Evolutionary conservation across 2,329 filamentous ascomycete genomes (phyloP).

Genomic region (Phialophora chinensis): DNA sequence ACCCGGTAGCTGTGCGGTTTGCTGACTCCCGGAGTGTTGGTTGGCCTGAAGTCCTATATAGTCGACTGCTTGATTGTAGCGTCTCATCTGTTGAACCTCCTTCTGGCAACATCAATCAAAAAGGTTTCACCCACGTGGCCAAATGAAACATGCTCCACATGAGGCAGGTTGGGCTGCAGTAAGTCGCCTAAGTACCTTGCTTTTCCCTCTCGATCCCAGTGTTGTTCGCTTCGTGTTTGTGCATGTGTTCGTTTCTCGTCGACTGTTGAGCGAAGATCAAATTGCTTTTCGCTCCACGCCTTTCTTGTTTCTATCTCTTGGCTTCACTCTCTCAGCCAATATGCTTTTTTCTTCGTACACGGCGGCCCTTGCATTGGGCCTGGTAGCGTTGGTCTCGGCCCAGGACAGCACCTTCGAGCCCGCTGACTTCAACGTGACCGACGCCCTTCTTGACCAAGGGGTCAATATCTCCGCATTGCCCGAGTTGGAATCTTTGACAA

Average conservation of each 20-base stretch:
- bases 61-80: background rate
- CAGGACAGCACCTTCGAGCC: slow-evolving; percentile 26
- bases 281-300: background rate
- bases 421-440: slow-evolving; percentile 29
- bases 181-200: slow-evolving; percentile 5
- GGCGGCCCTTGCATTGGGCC: slow-evolving; percentile 15
- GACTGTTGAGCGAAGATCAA: background rate
- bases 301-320: slow-evolving; percentile 2
- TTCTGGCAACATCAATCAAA: slow-evolving; percentile 1
- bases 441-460: slow-evolving; percentile 28
- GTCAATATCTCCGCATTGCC: slow-evolving; percentile 26
- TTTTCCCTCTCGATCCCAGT: slow-evolving; percentile 1
- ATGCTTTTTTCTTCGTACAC: slow-evolving; percentile 22
- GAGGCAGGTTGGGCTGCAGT: background rate
- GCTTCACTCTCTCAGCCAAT: slow-evolving; percentile 8
- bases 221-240: background rate
- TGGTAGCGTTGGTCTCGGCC: slow-evolving; percentile 1
- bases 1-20: background rate
- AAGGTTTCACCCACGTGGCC: slow-evolving; percentile 1
- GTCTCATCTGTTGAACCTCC: background rate
- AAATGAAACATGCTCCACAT: background rate
- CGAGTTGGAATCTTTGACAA: slow-evolving; percentile 7
- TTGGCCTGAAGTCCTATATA: background rate
- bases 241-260: background rate
- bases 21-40: background rate